Evolutionary conservation across 768 basidiomycete genomes (phyloP), one percentile per base, ranked within the genome.

Genomic region (Neoboletus subvelutipes): DNA sequence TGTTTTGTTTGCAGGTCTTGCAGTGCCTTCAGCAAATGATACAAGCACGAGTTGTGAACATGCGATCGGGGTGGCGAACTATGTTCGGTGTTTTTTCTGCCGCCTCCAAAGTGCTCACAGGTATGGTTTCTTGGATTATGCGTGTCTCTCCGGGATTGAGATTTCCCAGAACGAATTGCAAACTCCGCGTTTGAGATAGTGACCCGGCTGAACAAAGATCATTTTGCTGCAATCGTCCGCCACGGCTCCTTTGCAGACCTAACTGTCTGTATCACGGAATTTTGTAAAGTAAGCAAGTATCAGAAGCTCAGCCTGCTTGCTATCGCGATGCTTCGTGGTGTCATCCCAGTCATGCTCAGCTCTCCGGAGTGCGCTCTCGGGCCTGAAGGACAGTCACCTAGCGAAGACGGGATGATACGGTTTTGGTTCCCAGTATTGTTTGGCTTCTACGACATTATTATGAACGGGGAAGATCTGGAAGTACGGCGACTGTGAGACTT

Each of bases 21-120:
- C 95, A 98, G 82, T 99, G 97, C 68, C 79, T 99, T 46, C 93
- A 98, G 69, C 97, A 98, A 76, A 98, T 98, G 97, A 86, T 98
- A 53, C 95, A 97, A 76, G 92, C 94, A 18, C 84, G 92, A 37
- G 92, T 91, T 18, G 86, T 91, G 64, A 98, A 98, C 69, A 83
- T 99, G 78, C 87, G 97, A 33, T 98, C 97, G 0, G 97, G 97
- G 29, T 99, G 97, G 97, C 81, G 94, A 58, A 99, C 97, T 2
- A 98, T 99, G 93, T 98, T 99, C 73, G 92, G 92, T 24, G 97
- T 98, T 15, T 98, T 98, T 69, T 91, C 95, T 34, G 93, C 97
- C 17, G 94, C 97, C 0, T 95, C 95, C 11, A 94, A 90, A 70
- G 94, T 92, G 26, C 77, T 88, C 26, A 95, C 93, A 66, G 90